Percentiles rank a stretch among this genome's conserved stretches.
phyloP scores from a whole-genome alignment of 2,329 filamentous ascomycete genomes.

The Emydomyces testavorans region DNA sequence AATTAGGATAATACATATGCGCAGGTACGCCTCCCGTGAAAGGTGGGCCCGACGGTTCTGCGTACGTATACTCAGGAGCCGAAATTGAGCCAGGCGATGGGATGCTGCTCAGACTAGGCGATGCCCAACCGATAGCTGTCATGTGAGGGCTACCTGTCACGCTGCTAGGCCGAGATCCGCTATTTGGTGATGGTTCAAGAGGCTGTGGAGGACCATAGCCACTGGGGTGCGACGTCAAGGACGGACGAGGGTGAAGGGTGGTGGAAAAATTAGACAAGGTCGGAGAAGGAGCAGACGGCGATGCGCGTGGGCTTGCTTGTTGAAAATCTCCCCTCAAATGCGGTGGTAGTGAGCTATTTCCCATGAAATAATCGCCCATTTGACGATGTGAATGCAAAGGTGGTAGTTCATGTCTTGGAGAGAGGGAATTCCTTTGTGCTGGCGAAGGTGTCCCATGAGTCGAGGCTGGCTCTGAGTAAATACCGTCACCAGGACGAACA shows the following conservation, averaged over 20 bases:
- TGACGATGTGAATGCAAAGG: conserved; percentile 58
- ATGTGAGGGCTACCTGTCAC: conserved; percentile 80
- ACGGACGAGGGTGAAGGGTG: conserved; percentile 40
- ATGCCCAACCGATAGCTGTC: conserved; percentile 70
- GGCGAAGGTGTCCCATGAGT: conserved; percentile 63
- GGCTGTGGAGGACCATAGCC: conserved; percentile 73
- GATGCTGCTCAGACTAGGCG: conserved; percentile 62
- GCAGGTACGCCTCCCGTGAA: conserved; percentile 36
- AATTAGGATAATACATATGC: conserved; percentile 62
- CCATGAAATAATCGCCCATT: conserved; percentile 60
- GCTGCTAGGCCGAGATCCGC: conserved; percentile 64
- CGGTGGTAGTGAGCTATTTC: conserved; percentile 65
- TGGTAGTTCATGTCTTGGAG: conserved; percentile 63
- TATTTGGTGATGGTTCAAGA: conserved; percentile 66
- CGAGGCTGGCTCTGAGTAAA: conserved; percentile 37
- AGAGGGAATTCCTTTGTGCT: conserved; percentile 68
- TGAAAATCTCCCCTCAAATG: conserved; percentile 69
- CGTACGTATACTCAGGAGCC: conserved; percentile 67
- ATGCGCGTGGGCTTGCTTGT: conserved; percentile 55
- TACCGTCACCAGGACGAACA: conserved; percentile 29
- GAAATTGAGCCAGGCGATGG: conserved; percentile 54
- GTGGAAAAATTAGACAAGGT: conserved; percentile 49
- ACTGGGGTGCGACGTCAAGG: conserved; percentile 73
- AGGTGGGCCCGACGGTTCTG: conserved; percentile 53
- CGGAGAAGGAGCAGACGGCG: conserved; percentile 53